Percentiles rank a stretch among this genome's conserved stretches.
These are phyloP conservation scores for Murraya paniculata DNA, from an alignment of 345 rosid genomes.

Conservation along the genomic window DNA sequence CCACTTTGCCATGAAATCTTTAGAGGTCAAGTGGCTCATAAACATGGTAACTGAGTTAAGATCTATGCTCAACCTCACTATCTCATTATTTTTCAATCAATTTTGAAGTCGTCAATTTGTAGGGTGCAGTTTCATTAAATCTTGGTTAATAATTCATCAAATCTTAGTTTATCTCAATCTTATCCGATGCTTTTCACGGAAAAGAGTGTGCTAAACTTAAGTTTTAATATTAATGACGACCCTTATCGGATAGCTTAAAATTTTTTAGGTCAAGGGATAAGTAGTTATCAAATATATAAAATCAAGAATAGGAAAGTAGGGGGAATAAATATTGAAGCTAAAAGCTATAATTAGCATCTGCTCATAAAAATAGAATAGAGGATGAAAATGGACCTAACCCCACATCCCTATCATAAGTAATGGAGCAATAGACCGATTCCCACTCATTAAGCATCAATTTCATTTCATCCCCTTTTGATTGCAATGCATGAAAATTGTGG, in stretches of 20 bases:
- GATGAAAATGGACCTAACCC: not conserved
- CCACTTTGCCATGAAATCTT: not conserved
- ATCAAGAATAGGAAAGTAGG: not conserved
- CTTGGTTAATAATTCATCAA: too few relatives aligned
- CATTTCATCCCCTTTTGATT: not conserved
- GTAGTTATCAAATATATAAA: not conserved
- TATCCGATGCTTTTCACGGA: too few relatives aligned
- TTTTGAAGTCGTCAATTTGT: too few relatives aligned
- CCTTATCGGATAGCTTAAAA: not conserved
- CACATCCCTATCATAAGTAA: conserved; percentile 4
- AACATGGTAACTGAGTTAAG: not conserved
- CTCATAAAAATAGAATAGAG: not conserved
- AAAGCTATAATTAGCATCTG: not conserved
- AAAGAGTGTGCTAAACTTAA: too few relatives aligned
- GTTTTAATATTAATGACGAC: too few relatives aligned
- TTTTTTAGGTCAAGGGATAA: not conserved
- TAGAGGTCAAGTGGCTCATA: not conserved
- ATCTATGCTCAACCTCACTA: not conserved
- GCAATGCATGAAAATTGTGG: conserved; percentile 12
- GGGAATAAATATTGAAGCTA: not conserved
- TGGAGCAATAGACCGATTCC: not conserved
- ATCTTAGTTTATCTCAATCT: too few relatives aligned
- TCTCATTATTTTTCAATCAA: too few relatives aligned
- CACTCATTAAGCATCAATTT: conserved; percentile 7
- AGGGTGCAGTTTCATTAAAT: too few relatives aligned